A percentile compares a stretch with the other conserved stretches of the same genome.
Conservation (phyloP, 306 rosid species). For the Pyrus betulifolia region DNA sequence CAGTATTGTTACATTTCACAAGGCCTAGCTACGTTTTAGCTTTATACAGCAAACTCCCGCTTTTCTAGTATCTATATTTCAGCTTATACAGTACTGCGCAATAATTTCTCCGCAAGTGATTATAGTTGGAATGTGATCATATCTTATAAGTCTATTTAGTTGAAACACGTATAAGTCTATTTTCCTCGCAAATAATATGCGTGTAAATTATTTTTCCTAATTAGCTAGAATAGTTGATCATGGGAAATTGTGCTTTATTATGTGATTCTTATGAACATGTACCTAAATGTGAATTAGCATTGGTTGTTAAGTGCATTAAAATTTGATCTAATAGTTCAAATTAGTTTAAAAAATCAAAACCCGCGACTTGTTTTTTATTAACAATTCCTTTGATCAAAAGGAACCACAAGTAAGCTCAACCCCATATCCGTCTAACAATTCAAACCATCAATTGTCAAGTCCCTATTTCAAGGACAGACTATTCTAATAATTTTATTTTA, state of each 20-base stretch:
- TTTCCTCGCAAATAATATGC: background rate
- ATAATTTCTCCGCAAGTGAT: too few species aligned
- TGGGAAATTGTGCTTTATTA: background rate
- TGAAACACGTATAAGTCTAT: too few species aligned
- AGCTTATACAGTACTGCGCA: background rate
- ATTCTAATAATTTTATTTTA: too few species aligned
- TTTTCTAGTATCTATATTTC: background rate
- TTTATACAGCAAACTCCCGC: background rate
- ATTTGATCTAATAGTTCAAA: too few species aligned
- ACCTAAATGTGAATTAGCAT: too few species aligned
- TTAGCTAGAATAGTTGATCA: background rate
- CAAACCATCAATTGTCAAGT: background rate
- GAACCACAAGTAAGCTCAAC: too few species aligned
- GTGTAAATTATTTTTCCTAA: too few species aligned
- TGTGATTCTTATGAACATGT: background rate
- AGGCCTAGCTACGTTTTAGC: background rate
- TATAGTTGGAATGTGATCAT: too few species aligned
- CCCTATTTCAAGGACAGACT: background rate
- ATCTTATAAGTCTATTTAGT: background rate
- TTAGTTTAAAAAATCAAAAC: too few species aligned
- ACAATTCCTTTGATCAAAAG: background rate
- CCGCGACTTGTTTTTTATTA: too few species aligned
- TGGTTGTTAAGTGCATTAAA: too few species aligned
- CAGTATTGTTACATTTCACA: background rate
- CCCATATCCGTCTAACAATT: background rate